Evolutionary conservation across 371 early-diverging fungal species (phyloP), one percentile per base, ranked within the genome.

Genomic region (Zychaea mexicana): DNA sequence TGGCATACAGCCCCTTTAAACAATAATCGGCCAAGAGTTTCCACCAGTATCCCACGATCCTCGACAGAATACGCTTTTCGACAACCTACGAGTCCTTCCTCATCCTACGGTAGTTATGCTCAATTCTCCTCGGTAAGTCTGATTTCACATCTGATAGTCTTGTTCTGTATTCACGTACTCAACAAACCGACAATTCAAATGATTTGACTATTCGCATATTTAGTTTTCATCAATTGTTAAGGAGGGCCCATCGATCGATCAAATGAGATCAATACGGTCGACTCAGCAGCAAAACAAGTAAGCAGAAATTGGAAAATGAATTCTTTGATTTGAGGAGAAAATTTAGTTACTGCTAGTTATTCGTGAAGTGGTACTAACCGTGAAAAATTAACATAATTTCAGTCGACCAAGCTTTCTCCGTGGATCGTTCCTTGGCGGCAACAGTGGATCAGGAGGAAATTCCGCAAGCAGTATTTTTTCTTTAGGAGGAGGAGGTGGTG

Each of bases 371-470:
- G n/a, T n/a, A n/a, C n/a, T n/a, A 54, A 54, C 13, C 17, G 28
- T 13, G 30, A 46, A 32, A 8, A 2, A 36, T 36, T 57, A 26
- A 10, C n/a, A 3, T 56, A 45, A 27, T 46, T 24, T 39, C 10
- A 65, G 66, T 3, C 60, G 55, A 26, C 52, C 58, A 12, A 55
- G 46, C 28, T 66, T 66, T 17, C 32, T 66, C 28, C 60, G 66
- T 17, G 60, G 61, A 21, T 66, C 66, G 6, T 61, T 66, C 36
- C 46, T 66, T 45, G 31, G 62, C 9, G 9, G 32, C 2, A 30
- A 52, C 4, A 39, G 27, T 19, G 46, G 59, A 30, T 53, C 63
- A 57, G 58, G 12, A 42, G 4, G 3, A 12, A 42, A n/a, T 42
- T 15, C 7, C 0, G 42, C 17, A 42, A 42, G 3, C n/a, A n/a